Evolutionary conservation across 108 stramenopile species (phyloP).

Genomic region (Nitzschia sp.): DNA sequence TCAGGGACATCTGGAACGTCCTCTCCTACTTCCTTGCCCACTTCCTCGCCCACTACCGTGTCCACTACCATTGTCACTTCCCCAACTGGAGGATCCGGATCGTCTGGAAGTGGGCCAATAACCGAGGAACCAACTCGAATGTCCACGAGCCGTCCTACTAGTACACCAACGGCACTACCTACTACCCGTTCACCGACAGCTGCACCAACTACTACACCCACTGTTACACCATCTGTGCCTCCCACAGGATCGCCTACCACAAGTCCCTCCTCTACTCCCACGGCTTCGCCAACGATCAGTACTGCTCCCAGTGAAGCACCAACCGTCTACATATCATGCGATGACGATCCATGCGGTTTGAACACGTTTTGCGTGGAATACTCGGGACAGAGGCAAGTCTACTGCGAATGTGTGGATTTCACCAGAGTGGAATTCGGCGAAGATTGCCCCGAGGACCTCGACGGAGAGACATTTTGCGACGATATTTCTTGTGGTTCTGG

Average conservation of each 20-base stretch:
- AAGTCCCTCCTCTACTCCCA: background rate
- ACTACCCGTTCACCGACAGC: background rate
- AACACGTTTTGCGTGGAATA: background rate
- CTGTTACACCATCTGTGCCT: background rate
- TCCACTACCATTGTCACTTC: background rate
- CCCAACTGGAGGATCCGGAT: background rate
- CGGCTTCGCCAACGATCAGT: background rate
- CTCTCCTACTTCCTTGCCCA: background rate
- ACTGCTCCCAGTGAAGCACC: background rate
- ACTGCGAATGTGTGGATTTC: background rate
- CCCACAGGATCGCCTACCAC: background rate
- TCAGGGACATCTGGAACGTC: background rate
- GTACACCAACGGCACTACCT: background rate
- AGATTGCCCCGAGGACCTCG: background rate
- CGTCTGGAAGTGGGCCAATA: background rate
- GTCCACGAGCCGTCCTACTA: too few relatives aligned
- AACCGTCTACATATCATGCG: background rate
- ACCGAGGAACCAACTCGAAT: too few relatives aligned
- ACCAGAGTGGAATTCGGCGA: background rate
- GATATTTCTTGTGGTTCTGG: background rate
- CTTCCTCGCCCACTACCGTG: background rate
- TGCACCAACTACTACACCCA: background rate
- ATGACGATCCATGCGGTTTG: background rate
- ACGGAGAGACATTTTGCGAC: background rate
- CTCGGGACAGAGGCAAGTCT: background rate